These are phyloP conservation scores for Aspergillus fumigatiaffinis DNA, from an alignment of 2,329 filamentous ascomycete genomes.

Conservation along the genomic window DNA sequence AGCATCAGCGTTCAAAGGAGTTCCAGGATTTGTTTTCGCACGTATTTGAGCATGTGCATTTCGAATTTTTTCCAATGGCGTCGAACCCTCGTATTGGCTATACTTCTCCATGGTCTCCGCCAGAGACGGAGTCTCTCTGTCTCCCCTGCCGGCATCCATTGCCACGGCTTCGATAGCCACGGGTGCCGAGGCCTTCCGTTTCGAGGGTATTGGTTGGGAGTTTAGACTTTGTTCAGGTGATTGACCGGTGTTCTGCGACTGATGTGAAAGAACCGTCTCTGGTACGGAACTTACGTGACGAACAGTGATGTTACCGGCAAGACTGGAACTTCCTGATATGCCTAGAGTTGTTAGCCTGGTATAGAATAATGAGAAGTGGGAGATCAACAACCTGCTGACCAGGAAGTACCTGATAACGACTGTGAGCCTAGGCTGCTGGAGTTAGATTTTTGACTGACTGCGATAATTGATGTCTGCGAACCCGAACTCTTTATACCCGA, in stretches of 20 bases:
- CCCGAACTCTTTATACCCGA: not conserved
- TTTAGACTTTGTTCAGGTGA: not conserved
- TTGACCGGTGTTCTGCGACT: not conserved
- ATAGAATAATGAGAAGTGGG: not conserved
- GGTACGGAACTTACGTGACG: not conserved
- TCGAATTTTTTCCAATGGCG: conserved; percentile 28
- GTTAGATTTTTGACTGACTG: not conserved
- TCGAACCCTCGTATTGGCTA: conserved; percentile 25
- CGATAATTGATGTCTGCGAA: conserved; percentile 1
- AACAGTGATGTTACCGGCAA: not conserved
- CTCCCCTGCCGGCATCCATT: conserved; percentile 20
- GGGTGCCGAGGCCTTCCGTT: not conserved
- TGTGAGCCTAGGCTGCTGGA: conserved; percentile 5
- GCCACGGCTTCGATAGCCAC: not conserved
- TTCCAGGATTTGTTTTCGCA: conserved; percentile 15
- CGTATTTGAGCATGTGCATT: conserved; percentile 27
- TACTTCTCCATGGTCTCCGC: conserved; percentile 24
- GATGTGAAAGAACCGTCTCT: conserved; percentile 1
- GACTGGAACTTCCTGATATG: not conserved
- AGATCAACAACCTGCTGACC: conserved; percentile 1
- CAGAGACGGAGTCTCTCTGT: conserved; percentile 12
- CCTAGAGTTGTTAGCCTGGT: not conserved
- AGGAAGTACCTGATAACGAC: not conserved
- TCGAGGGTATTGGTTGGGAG: not conserved
- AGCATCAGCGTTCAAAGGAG: conserved; percentile 19